phyloP scores from a whole-genome alignment of 108 stramenopile species.

The Pseudonitzschia delicatissima region DNA sequence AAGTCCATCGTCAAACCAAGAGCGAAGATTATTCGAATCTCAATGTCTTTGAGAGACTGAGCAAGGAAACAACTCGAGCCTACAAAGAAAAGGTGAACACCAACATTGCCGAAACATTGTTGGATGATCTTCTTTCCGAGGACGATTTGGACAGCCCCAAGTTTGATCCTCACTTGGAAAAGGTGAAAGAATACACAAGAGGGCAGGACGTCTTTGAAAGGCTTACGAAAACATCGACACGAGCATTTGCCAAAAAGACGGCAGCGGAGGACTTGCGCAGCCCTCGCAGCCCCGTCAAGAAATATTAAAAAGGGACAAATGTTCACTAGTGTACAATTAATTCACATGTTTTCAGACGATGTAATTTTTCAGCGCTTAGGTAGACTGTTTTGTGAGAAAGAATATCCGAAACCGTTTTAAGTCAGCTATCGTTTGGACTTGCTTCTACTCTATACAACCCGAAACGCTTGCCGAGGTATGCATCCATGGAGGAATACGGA shows the following conservation, averaged over 20 bases:
- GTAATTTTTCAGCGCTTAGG: not conserved
- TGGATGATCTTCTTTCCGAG: slow-evolving; percentile 23
- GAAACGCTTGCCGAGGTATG: slow-evolving; percentile 29
- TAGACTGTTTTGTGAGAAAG: not conserved
- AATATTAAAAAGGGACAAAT: not conserved
- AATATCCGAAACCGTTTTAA: not conserved
- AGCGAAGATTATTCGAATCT: slow-evolving; percentile 34
- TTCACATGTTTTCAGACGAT: not conserved
- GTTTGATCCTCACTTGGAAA: slow-evolving; percentile 12
- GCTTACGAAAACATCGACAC: slow-evolving; percentile 40
- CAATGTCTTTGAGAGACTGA: slow-evolving; percentile 68
- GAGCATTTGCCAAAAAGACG: slow-evolving; percentile 33
- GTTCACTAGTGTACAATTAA: not conserved
- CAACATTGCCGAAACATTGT: slow-evolving; percentile 24
- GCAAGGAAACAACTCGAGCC: slow-evolving; percentile 55
- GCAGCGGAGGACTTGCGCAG: not conserved
- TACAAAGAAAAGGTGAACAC: slow-evolving; percentile 46
- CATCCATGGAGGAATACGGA: slow-evolving; percentile 28
- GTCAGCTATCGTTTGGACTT: not conserved
- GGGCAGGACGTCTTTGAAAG: slow-evolving; percentile 57
- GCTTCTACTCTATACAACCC: slow-evolving; percentile 23
- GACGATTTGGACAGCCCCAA: not conserved
- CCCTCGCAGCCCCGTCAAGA: not conserved
- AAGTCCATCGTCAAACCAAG: not conserved
- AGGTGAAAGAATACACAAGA: slow-evolving; percentile 31